A percentile compares a stretch with the other conserved stretches of the same genome.
Conservation (phyloP, 306 rosid species). For the Acmispon strigosus region DNA sequence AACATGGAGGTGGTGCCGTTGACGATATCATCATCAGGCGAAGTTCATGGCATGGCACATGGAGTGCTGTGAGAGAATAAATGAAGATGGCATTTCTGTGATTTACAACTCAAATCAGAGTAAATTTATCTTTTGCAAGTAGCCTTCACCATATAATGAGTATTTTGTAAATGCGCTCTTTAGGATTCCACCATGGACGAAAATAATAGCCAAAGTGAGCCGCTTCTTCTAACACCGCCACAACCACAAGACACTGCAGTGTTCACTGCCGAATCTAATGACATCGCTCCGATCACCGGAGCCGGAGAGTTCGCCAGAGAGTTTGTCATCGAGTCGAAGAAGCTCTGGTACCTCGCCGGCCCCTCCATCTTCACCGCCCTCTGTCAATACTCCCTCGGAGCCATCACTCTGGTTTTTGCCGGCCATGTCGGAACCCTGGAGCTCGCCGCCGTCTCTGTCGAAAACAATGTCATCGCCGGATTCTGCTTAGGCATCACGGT, state of each 20-base stretch:
- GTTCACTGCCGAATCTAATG: conserved; percentile 44
- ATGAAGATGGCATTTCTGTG: too few relatives aligned
- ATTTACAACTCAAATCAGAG: too few relatives aligned
- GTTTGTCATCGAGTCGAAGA: conserved; percentile 52
- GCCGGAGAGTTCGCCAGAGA: conserved; percentile 34
- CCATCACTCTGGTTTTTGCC: conserved; percentile 71
- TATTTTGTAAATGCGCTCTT: too few relatives aligned
- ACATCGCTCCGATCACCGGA: conserved; percentile 50
- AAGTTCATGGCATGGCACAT: too few relatives aligned
- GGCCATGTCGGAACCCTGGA: conserved; percentile 74
- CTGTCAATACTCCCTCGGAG: conserved; percentile 86
- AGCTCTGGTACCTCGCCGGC: conserved; percentile 88
- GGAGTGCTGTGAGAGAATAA: too few relatives aligned
- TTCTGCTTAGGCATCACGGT: conserved; percentile 76
- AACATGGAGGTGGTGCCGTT: too few relatives aligned
- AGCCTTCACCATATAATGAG: too few relatives aligned
- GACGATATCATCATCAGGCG: too few relatives aligned
- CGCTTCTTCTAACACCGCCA: conserved; percentile 14
- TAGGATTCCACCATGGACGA: conserved; percentile 4
- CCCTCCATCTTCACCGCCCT: conserved; percentile 82
- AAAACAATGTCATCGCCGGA: conserved; percentile 90
- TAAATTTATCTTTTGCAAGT: too few relatives aligned
- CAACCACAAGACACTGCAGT: conserved; percentile 7
- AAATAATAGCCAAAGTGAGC: background rate
- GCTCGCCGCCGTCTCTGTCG: conserved; percentile 83